These are phyloP conservation scores for Diplodia mutila DNA, from an alignment of 2,329 filamentous ascomycete species.

Conservation along the genomic window DNA sequence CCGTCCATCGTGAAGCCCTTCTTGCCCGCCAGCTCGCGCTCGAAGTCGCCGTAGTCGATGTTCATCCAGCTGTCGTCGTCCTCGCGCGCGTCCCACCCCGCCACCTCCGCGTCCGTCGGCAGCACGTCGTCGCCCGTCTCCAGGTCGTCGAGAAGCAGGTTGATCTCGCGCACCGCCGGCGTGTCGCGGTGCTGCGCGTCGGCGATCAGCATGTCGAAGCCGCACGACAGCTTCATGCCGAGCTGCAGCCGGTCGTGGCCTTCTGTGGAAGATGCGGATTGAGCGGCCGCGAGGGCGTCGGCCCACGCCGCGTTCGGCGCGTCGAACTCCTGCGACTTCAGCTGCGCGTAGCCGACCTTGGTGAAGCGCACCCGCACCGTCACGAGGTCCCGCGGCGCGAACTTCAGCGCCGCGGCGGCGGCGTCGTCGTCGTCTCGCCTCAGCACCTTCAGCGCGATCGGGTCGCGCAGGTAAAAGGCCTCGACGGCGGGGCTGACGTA, in stretches of 20 bases:
- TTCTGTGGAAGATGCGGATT: no score
- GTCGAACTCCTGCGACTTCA: constrained; percentile 81
- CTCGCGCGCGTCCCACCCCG: constrained; percentile 68
- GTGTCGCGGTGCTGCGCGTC: constrained; percentile 71
- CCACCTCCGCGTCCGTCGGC: constrained; percentile 75
- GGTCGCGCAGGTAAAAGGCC: constrained; percentile 89
- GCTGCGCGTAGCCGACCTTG: constrained; percentile 85
- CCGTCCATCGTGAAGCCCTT: constrained; percentile 31
- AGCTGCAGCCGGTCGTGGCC: constrained; percentile 57
- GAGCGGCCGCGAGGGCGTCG: no score
- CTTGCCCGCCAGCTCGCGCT: constrained; percentile 69
- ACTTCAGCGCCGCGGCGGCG: constrained; percentile 54
- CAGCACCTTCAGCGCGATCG: constrained; percentile 72
- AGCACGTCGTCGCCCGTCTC: constrained; percentile 71
- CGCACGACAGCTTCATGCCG: constrained; percentile 88
- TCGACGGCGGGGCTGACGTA: constrained; percentile 84
- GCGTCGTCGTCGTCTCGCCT: constrained; percentile 55
- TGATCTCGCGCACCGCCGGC: constrained; percentile 72
- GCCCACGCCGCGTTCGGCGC: constrained; percentile 58
- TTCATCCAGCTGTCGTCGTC: constrained; percentile 92
- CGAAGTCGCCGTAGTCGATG: constrained; percentile 88
- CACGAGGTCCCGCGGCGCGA: constrained; percentile 79
- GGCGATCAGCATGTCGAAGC: constrained; percentile 83
- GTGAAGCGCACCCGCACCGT: constrained; percentile 81
- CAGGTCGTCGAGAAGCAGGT: constrained; percentile 75